Conservation (phyloP, 2,329 filamentous ascomycete species). For the Colletotrichum tropicicola region DNA sequence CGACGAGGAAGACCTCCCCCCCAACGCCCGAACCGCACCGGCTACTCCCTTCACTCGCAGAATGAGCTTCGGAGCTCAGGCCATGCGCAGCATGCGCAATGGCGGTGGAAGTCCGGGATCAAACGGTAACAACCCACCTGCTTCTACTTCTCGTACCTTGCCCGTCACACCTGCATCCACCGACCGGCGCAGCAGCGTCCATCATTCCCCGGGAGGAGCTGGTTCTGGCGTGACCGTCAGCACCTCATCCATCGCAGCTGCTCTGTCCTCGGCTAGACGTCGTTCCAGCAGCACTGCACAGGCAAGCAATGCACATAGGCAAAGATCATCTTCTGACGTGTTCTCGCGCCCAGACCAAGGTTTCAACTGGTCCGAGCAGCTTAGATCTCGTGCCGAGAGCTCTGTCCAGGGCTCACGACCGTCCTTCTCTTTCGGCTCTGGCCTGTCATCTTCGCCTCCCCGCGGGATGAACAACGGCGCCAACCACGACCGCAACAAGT, state of each 20-base stretch:
- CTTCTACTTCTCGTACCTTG: conserved; percentile 46
- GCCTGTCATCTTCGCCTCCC: conserved; percentile 51
- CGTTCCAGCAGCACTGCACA: conserved; percentile 53
- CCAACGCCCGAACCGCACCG: conserved; percentile 64
- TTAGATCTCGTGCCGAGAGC: conserved; percentile 90
- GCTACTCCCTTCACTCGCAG: conserved; percentile 82
- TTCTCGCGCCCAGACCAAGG: conserved; percentile 77
- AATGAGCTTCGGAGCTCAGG: conserved; percentile 89
- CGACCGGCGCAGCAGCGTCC: conserved; percentile 33
- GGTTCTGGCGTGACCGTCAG: conserved; percentile 34
- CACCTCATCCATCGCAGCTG: conserved; percentile 42
- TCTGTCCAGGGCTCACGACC: conserved; percentile 67
- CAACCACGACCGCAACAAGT: conserved; percentile 74
- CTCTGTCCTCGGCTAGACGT: conserved; percentile 44
- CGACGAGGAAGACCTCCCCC: conserved; percentile 71
- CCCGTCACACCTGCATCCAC: conserved; percentile 43
- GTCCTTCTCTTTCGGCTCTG: conserved; percentile 65
- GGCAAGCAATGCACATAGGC: conserved; percentile 67
- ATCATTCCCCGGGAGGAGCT: not conserved
- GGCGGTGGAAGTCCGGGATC: conserved; percentile 67
- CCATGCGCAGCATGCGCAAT: conserved; percentile 74
- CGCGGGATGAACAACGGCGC: conserved; percentile 42
- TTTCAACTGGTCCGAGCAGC: conserved; percentile 97
- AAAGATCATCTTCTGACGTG: conserved; percentile 72
- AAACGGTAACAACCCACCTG: conserved; percentile 66